phyloP scores from a whole-genome alignment of 768 basidiomycete species.

The Roridomyces roridus region DNA sequence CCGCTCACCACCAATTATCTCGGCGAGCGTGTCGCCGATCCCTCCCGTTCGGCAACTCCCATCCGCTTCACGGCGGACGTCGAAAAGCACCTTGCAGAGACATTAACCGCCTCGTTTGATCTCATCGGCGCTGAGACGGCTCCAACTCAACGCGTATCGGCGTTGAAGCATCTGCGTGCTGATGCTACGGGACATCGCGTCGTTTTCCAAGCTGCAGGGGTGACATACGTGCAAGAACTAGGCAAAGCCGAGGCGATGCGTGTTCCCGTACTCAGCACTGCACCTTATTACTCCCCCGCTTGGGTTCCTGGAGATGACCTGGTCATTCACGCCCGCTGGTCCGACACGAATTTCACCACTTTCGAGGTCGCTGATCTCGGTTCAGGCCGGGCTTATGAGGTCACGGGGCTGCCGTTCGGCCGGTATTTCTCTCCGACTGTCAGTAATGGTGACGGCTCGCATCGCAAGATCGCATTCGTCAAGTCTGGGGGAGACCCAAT shows the following conservation, averaged over 20 bases:
- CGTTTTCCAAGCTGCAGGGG: conserved; percentile 74
- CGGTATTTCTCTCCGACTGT: conserved; percentile 68
- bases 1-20: conserved; percentile 56
- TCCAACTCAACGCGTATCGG: conserved; percentile 59
- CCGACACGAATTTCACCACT: conserved; percentile 62
- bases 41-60: conserved; percentile 45
- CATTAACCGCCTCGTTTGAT: conserved; percentile 54
- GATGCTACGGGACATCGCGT: conserved; percentile 59
- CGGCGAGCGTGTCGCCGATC: conserved; percentile 56
- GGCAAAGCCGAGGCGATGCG: conserved; percentile 37
- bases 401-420: conserved; percentile 66
- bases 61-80: conserved; percentile 69
- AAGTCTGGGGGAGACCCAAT: conserved; percentile 65
- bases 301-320: conserved; percentile 63
- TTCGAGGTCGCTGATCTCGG: conserved; percentile 68
- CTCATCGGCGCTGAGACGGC: conserved; percentile 59
- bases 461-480: conserved; percentile 64
- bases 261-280: conserved; percentile 53
- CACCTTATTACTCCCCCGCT: conserved; percentile 70
- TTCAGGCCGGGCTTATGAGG: conserved; percentile 48
- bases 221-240: conserved; percentile 56
- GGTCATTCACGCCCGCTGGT: conserved; percentile 74
- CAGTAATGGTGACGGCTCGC: conserved; percentile 48
- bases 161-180: conserved; percentile 66
- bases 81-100: conserved; percentile 69